Percentiles rank a stretch among this genome's conserved stretches.
phyloP scores from a whole-genome alignment of 306 rosid species.

The Quercus agrifolia region DNA sequence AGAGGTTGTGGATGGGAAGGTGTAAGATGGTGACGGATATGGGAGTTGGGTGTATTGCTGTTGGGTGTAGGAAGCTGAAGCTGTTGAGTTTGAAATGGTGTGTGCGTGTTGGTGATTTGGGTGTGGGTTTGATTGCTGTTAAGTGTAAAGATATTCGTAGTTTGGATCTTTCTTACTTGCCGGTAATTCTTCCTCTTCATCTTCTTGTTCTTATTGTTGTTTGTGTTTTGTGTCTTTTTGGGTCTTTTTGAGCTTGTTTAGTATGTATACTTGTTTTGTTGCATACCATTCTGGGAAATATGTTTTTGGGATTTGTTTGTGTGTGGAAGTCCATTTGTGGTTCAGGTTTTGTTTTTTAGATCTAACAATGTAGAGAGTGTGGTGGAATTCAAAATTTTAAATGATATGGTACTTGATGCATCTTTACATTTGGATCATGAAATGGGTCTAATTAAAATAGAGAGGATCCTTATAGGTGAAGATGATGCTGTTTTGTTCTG shows the following conservation, averaged over 20 bases:
- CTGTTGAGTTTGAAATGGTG: slow-evolving; percentile 82
- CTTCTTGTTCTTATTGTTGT: neutral
- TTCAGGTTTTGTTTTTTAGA: too few species aligned
- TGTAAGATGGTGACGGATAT: slow-evolving; percentile 75
- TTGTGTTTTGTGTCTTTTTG: neutral
- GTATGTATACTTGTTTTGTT: neutral
- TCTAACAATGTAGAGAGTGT: too few species aligned
- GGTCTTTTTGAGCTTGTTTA: neutral
- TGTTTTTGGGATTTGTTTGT: too few species aligned
- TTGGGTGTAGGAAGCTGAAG: slow-evolving; percentile 76
- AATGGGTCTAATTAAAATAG: too few species aligned
- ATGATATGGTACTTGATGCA: too few species aligned
- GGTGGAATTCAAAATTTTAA: too few species aligned
- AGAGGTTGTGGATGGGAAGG: slow-evolving; percentile 73
- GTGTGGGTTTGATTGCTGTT: slow-evolving; percentile 77
- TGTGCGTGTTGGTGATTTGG: slow-evolving; percentile 75
- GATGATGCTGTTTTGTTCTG: too few species aligned
- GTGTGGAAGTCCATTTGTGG: too few species aligned
- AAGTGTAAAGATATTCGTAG: slow-evolving; percentile 66
- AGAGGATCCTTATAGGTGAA: too few species aligned
- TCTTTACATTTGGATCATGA: too few species aligned
- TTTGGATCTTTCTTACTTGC: slow-evolving; percentile 87
- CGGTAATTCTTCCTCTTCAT: slow-evolving; percentile 37
- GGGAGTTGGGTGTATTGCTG: slow-evolving; percentile 93
- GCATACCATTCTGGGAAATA: neutral